Evolutionary conservation across 192 early-diverging fungal species (phyloP).

Genomic region (Coemansia sp.): DNA sequence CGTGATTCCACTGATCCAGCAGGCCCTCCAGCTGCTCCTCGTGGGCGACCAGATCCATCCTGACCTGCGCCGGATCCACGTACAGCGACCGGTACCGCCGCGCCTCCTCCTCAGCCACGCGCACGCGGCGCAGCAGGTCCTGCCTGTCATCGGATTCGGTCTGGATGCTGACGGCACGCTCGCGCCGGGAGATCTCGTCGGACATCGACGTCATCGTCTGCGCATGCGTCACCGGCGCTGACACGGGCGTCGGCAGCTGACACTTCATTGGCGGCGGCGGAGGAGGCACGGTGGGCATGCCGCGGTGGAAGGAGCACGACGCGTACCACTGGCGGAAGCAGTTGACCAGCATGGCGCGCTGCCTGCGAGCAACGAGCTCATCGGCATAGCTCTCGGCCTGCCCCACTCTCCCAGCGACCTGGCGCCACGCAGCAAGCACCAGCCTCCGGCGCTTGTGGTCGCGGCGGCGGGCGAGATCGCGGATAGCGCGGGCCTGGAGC

Average conservation of each 20-base stretch:
- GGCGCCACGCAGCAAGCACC: slow-evolving; percentile 35
- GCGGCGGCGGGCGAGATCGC: slow-evolving; percentile 23
- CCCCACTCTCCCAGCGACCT: slow-evolving; percentile 8
- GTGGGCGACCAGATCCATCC: slow-evolving; percentile 3
- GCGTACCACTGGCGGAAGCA: slow-evolving; percentile 8
- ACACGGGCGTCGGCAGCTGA: not conserved
- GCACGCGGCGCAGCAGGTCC: slow-evolving; percentile 12
- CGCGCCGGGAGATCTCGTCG: not conserved
- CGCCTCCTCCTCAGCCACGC: slow-evolving; percentile 8
- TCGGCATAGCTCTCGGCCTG: slow-evolving; percentile 1
- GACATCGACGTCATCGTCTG: slow-evolving; percentile 35
- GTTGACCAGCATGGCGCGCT: not conserved
- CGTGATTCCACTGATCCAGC: not conserved
- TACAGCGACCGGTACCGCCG: slow-evolving; percentile 9
- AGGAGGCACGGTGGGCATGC: not conserved
- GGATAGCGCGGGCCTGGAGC: slow-evolving; percentile 31
- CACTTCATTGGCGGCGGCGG: not conserved
- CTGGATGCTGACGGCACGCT: slow-evolving; percentile 17
- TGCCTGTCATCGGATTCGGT: not conserved
- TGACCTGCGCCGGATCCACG: slow-evolving; percentile 1
- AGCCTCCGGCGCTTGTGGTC: slow-evolving; percentile 29
- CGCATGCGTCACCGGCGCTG: slow-evolving; percentile 8
- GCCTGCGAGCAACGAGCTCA: not conserved
- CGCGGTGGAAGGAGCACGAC: not conserved
- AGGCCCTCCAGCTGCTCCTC: slow-evolving; percentile 11